Conservation (phyloP, 139 green algal genomes). For the Picochlorum sp. region DNA sequence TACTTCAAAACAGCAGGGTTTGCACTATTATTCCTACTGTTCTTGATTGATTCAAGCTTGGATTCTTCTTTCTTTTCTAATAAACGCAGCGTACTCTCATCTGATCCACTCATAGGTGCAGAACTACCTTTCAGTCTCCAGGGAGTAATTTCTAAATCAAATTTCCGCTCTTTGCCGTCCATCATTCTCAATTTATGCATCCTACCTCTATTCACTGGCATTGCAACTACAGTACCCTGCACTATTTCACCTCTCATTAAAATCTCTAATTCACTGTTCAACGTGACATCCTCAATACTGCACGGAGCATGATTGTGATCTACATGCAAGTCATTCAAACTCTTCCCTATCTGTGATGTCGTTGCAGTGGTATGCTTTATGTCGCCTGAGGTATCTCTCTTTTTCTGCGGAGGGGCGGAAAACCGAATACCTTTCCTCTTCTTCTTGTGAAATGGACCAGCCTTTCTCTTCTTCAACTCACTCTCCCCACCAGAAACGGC, state of each 20-base stretch:
- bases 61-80: neutral
- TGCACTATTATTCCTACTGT: slow-evolving; percentile 6
- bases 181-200: neutral
- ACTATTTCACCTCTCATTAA: neutral
- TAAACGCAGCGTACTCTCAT: neutral
- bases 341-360: neutral
- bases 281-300: neutral
- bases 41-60: neutral
- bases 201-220: slow-evolving; percentile 2
- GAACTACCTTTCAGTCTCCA: neutral
- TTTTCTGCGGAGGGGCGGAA: neutral
- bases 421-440: neutral
- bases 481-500: neutral
- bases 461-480: neutral
- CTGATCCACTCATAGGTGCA: neutral
- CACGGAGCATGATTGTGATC: neutral
- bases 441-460: neutral
- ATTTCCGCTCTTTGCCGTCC: neutral
- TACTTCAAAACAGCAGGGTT: slow-evolving; percentile 5
- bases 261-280: neutral
- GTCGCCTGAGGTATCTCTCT: neutral
- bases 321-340: no score
- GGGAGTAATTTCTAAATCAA: neutral
- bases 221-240: neutral
- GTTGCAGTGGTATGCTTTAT: neutral